Evolutionary conservation across 2,329 filamentous ascomycete genomes (phyloP).

Genomic region (Grosmannia huntii): DNA sequence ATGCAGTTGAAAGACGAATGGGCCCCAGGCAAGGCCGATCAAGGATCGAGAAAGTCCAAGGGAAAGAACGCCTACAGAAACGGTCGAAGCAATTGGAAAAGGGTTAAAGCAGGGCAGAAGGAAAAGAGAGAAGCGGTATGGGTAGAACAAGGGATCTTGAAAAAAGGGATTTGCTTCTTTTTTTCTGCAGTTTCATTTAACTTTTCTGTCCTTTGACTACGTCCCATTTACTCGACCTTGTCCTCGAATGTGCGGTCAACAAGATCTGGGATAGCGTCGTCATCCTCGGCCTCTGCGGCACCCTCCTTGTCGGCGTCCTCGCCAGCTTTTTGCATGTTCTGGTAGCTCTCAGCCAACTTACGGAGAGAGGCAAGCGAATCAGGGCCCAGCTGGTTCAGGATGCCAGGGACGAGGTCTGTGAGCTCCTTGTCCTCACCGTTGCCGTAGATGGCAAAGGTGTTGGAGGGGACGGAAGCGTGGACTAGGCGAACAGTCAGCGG

Average conservation of each 20-base stretch:
- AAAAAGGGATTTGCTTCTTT: constrained; percentile 3
- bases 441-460: constrained; percentile 99
- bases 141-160: background rate
- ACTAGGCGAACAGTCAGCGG: constrained; percentile 41
- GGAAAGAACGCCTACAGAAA: background rate
- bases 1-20: background rate
- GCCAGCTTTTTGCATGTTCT: constrained; percentile 88
- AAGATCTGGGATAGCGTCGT: constrained; percentile 93
- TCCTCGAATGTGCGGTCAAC: constrained; percentile 98
- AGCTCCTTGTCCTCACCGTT: constrained; percentile 99
- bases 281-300: constrained; percentile 61
- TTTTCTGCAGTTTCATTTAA: constrained; percentile 5
- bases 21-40: background rate
- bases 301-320: constrained; percentile 68
- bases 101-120: no score
- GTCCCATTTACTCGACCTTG: constrained; percentile 67
- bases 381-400: constrained; percentile 98
- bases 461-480: constrained; percentile 90
- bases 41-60: background rate
- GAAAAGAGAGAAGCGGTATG: no score
- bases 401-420: constrained; percentile 96
- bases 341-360: constrained; percentile 98
- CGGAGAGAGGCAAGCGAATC: constrained; percentile 95
- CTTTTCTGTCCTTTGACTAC: constrained; percentile 1
- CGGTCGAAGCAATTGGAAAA: background rate